Conservation (phyloP, 2,329 filamentous ascomycete species). For the Volutella citrinella region DNA sequence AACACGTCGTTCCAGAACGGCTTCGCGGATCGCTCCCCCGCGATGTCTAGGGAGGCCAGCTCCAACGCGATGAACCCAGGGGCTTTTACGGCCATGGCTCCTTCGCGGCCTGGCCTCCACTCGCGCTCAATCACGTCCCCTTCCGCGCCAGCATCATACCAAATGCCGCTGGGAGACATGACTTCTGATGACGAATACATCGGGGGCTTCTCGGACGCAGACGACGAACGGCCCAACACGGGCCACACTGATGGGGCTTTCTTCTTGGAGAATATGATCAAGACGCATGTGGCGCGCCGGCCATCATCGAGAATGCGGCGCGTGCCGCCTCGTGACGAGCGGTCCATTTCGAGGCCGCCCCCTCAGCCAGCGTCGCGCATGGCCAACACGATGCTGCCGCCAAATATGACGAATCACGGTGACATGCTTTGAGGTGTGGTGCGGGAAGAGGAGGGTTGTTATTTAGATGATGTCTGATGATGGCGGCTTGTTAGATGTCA, state of each 20-base stretch:
- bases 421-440: constrained; percentile 32
- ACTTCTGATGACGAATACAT: constrained; percentile 73
- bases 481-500: constrained; percentile 3
- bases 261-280: constrained; percentile 60
- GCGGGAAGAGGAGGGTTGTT: not conserved
- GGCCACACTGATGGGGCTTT: constrained; percentile 46
- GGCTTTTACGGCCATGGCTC: constrained; percentile 47
- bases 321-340: constrained; percentile 32
- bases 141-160: constrained; percentile 53
- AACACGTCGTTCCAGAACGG: constrained; percentile 84
- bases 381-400: constrained; percentile 29
- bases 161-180: constrained; percentile 57
- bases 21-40: constrained; percentile 70
- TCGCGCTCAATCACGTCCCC: constrained; percentile 84
- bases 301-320: constrained; percentile 44
- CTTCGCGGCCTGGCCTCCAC: constrained; percentile 67
- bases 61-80: constrained; percentile 62
- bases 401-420: constrained; percentile 32
- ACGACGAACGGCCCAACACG: constrained; percentile 50
- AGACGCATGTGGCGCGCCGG: constrained; percentile 50
- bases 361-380: constrained; percentile 42
- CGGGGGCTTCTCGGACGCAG: constrained; percentile 76
- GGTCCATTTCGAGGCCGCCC: constrained; percentile 31
- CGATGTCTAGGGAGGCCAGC: constrained; percentile 57
- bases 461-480: not conserved